Percentiles rank a stretch among this genome's conserved stretches.
Conservation (phyloP, 2,329 filamentous ascomycete genomes). For the Talaromyces sp. region DNA sequence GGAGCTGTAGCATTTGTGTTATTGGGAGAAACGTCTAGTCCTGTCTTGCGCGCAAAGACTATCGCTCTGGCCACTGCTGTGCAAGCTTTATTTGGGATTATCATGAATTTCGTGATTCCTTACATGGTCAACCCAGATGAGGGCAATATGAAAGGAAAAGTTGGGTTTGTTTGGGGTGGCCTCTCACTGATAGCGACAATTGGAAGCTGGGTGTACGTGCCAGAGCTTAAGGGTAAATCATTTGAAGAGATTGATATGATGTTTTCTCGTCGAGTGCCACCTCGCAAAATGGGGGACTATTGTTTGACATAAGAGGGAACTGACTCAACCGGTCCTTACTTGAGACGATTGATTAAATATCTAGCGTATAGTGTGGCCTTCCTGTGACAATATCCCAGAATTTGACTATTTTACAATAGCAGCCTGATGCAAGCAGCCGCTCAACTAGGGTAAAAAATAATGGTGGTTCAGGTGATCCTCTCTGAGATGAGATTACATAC, state of each 20-base stretch:
- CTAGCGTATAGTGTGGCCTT: too few species aligned
- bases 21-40: conserved; percentile 39
- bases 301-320: too few species aligned
- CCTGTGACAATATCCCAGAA: too few species aligned
- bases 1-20: conserved; percentile 40
- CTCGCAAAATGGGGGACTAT: background rate
- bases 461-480: too few species aligned
- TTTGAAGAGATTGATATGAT: background rate
- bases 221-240: background rate
- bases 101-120: conserved; percentile 40
- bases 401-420: too few species aligned
- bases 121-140: conserved; percentile 38
- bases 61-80: conserved; percentile 39
- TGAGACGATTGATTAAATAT: too few species aligned
- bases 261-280: background rate
- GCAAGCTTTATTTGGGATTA: conserved; percentile 24
- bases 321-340: too few species aligned
- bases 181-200: conserved; percentile 31
- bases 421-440: too few species aligned
- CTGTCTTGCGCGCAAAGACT: conserved; percentile 41
- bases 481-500: too few species aligned
- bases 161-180: conserved; percentile 35
- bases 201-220: conserved; percentile 32
- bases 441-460: too few species aligned
- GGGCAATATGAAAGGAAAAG: conserved; percentile 26